A percentile compares a stretch with the other conserved stretches of the same genome.
Evolutionary conservation across 1,139 yeast genomes (phyloP).

Genomic region (Scheffersomyces illinoinensis): DNA sequence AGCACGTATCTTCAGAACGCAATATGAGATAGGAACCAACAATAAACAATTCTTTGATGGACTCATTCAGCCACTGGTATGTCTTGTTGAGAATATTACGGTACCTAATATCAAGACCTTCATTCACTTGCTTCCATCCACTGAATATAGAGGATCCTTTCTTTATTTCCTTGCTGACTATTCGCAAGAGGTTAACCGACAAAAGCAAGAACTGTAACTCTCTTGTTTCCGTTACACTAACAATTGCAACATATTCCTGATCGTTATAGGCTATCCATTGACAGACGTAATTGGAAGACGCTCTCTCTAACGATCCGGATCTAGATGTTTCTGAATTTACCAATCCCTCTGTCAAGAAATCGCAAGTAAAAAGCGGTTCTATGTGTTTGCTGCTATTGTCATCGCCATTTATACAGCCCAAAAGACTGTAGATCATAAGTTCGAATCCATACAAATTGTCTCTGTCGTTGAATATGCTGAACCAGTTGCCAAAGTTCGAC

Average conservation of each 20-base stretch:
- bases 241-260: conserved; percentile 17
- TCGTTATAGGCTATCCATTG: conserved; percentile 5
- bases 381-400: not conserved
- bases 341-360: not conserved
- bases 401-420: conserved; percentile 15
- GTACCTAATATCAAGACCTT: not conserved
- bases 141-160: not conserved
- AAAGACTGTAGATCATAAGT: conserved; percentile 26
- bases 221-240: conserved; percentile 7
- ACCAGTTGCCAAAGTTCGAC: conserved; percentile 40
- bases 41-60: not conserved
- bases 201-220: conserved; percentile 17
- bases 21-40: conserved; percentile 4
- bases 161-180: conserved; percentile 7
- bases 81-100: not conserved
- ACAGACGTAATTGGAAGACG: conserved; percentile 1
- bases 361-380: not conserved
- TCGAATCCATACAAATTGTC: conserved; percentile 32
- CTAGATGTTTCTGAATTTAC: not conserved
- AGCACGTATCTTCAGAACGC: conserved; percentile 10
- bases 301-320: not conserved
- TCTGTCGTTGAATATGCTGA: conserved; percentile 25
- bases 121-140: not conserved
- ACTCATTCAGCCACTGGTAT: not conserved
- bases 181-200: conserved; percentile 19